Evolutionary conservation across 73 alveolate species (phyloP), one percentile per base, ranked within the genome.

Genomic region (Paramecium pentaurelia): DNA sequence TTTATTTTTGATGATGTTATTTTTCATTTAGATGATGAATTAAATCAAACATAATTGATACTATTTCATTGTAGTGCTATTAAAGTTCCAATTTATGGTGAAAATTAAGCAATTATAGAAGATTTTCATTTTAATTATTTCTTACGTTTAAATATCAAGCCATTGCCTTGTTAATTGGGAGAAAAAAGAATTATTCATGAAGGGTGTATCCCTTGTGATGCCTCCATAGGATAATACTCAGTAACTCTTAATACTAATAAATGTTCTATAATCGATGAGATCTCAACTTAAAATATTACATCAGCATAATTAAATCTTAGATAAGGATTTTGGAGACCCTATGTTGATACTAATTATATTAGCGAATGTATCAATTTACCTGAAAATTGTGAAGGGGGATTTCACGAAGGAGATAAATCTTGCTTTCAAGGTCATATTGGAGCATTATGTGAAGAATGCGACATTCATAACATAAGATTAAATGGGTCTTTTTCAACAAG

Each of bases 361-460:
- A 44, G 27, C n/a, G 2, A 37, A n/a, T 87, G 93, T 36, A 54
- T 36, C 27, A 58, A 87, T 87, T 37, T 30, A 36, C 73, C 32
- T 3, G 59, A 36, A 2, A 87, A 87, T 42, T 87, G 93, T 68
- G 25, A 22, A 25, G 93, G 93, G 6, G 93, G 93, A 58, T 73
- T 64, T 64, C 36, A 9, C 1, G 70, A 22, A 60, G 93, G 93
- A 68, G 71, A 87, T 87, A 20, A 25, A 16, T 7, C 51, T 18
- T 87, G 93, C 9, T 32, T 14, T 60, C 51, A 87, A 36, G 93
- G 93, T 22, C 93, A 87, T 36, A 87, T 87, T 9, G 93, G 93
- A 60, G 93, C 93, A 11, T 86, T 87, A 60, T 87, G 93, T 38
- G 93, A 87, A 87, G 86, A 87, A 51, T 87, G 93, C 38, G 93